Conservation (phyloP, 140 eudicot genomes). For the Anethum foeniculum region DNA sequence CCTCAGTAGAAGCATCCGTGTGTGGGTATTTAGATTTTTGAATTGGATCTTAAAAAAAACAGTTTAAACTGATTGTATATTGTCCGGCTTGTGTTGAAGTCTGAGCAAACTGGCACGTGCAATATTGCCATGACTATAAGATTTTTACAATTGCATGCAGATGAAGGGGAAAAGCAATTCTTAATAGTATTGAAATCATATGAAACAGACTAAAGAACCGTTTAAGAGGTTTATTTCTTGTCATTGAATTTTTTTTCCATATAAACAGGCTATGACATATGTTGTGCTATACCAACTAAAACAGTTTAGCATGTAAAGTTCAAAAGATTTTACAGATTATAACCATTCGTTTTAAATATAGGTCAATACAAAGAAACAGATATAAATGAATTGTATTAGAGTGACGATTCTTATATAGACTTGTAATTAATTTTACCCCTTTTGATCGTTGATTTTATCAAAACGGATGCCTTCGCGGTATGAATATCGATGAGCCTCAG, state of each 20-base stretch:
- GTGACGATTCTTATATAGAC: background rate
- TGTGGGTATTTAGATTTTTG: background rate
- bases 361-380: background rate
- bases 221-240: background rate
- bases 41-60: background rate
- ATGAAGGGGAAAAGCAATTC: background rate
- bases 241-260: background rate
- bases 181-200: background rate
- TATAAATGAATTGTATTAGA: background rate
- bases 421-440: conserved; percentile 33
- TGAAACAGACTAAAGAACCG: background rate
- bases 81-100: background rate
- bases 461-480: conserved; percentile 81
- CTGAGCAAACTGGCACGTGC: background rate
- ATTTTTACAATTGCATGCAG: background rate
- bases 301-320: background rate
- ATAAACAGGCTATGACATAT: background rate
- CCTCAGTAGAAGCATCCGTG: background rate
- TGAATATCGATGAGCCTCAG: conserved; percentile 65
- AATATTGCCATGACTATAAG: background rate
- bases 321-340: background rate
- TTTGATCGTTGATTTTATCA: conserved; percentile 51
- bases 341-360: background rate
- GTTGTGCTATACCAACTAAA: background rate
- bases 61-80: background rate